Evolutionary conservation across 495 filamentous ascomycete genomes (phyloP).

Genomic region (Neurospora intermedia): DNA sequence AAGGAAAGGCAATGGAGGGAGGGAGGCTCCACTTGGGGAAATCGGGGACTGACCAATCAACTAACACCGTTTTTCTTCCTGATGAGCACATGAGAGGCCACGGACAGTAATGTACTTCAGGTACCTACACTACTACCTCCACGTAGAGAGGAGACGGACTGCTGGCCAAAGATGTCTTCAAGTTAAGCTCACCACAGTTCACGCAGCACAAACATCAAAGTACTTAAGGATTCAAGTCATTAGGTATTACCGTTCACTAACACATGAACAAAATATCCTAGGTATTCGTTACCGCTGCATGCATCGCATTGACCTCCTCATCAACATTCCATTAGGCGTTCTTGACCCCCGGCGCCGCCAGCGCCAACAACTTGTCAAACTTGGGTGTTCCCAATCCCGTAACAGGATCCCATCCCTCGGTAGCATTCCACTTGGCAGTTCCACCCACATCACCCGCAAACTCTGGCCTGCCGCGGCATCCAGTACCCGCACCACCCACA

Average conservation of each 20-base stretch:
- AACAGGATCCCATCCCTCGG: conserved; percentile 36
- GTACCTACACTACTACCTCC: too few relatives aligned
- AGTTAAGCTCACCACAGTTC: background rate
- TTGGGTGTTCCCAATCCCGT: conserved; percentile 34
- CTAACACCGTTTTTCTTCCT: too few relatives aligned
- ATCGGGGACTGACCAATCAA: too few relatives aligned
- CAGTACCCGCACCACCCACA: conserved; percentile 44
- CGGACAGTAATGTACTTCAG: too few relatives aligned
- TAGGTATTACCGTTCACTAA: background rate
- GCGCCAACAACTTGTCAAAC: conserved; percentile 16
- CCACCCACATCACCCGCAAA: conserved; percentile 5
- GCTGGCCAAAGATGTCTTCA: too few relatives aligned
- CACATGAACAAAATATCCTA: background rate
- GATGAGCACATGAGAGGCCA: background rate
- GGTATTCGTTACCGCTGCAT: background rate
- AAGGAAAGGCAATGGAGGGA: too few relatives aligned
- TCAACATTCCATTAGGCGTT: conserved; percentile 9
- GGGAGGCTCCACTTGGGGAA: too few relatives aligned
- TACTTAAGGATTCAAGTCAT: background rate
- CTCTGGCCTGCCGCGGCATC: conserved; percentile 42
- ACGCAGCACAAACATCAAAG: background rate
- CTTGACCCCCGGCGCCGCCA: conserved; percentile 14
- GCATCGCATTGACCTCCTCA: background rate
- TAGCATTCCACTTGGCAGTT: conserved; percentile 50
- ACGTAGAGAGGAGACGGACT: too few relatives aligned